Percentiles rank a stretch among this genome's conserved stretches.
Evolutionary conservation across 495 filamentous ascomycete genomes (phyloP).

Genomic region (Evernia prunastri): DNA sequence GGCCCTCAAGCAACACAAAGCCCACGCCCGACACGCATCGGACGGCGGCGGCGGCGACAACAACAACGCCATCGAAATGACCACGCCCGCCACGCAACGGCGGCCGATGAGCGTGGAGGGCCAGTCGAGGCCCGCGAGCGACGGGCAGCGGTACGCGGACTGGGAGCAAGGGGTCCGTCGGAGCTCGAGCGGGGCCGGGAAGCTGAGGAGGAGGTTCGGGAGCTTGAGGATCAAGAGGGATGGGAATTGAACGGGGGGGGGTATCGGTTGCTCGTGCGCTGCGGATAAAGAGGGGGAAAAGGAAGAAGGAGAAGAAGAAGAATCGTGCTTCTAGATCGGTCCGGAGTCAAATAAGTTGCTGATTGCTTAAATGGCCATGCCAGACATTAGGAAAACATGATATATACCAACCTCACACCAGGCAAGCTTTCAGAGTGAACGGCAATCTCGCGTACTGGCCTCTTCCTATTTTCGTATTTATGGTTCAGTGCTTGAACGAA

Average conservation of each 20-base stretch:
- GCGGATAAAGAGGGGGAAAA: background rate
- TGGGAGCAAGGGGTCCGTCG: conserved; percentile 19
- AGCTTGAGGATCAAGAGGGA: conserved; percentile 14
- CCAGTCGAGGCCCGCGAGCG: conserved; percentile 5
- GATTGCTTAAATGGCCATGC: conserved; percentile 1
- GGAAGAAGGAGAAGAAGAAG: too few species aligned
- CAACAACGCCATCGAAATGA: conserved; percentile 17
- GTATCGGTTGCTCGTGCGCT: background rate
- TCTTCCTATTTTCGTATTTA: background rate
- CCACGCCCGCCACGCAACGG: conserved; percentile 11
- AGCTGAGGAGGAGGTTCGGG: conserved; percentile 26
- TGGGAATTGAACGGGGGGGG: background rate
- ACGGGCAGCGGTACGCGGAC: conserved; percentile 21
- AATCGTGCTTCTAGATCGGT: background rate
- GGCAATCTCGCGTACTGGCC: background rate
- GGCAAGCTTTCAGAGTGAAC: background rate
- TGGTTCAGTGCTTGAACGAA: too few species aligned
- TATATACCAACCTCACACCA: background rate
- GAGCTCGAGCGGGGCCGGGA: conserved; percentile 16
- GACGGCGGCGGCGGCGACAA: too few species aligned
- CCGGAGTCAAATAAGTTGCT: background rate
- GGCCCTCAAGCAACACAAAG: conserved; percentile 47
- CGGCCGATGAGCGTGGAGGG: conserved; percentile 12
- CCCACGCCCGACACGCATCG: conserved; percentile 22
- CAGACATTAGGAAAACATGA: background rate